These are phyloP conservation scores for Hortaea werneckii DNA, from an alignment of 2,329 filamentous ascomycete species.

Conservation along the genomic window DNA sequence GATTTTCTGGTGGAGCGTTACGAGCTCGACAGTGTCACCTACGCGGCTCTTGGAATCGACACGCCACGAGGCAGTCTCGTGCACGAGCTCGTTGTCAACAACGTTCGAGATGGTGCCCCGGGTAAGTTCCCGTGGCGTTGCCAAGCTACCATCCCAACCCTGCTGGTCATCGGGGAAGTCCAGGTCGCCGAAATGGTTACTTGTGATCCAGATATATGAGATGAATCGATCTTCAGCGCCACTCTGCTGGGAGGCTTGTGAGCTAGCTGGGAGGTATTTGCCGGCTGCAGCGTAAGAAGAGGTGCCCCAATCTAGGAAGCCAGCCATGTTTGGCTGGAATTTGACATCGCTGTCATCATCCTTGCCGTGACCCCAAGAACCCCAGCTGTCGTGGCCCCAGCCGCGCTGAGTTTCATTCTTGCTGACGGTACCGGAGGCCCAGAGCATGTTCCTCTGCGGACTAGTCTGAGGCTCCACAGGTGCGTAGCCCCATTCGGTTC, in stretches of 20 bases:
- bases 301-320: conserved; percentile 32
- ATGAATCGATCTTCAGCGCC: conserved; percentile 34
- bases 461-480: conserved; percentile 15
- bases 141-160: conserved; percentile 36
- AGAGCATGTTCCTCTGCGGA: conserved; percentile 12
- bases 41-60: not conserved
- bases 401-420: not conserved
- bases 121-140: conserved; percentile 35
- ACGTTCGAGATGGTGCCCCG: conserved; percentile 32
- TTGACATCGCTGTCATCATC: conserved; percentile 4
- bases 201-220: conserved; percentile 34
- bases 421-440: conserved; percentile 1
- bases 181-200: conserved; percentile 32
- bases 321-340: conserved; percentile 34
- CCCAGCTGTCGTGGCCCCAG: not conserved
- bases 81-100: conserved; percentile 30
- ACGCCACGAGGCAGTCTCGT: conserved; percentile 7
- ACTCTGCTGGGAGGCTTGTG: conserved; percentile 24
- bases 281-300: conserved; percentile 37
- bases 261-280: conserved; percentile 30
- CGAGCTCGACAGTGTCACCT: not conserved
- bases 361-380: not conserved
- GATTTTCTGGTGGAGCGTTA: not conserved
- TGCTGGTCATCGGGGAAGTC: conserved; percentile 33
- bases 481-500: conserved; percentile 34